A percentile compares a stretch with the other conserved stretches of the same genome.
Evolutionary conservation across 176 grass and related monocot species (phyloP).

Genomic region (Ananas comosus): DNA sequence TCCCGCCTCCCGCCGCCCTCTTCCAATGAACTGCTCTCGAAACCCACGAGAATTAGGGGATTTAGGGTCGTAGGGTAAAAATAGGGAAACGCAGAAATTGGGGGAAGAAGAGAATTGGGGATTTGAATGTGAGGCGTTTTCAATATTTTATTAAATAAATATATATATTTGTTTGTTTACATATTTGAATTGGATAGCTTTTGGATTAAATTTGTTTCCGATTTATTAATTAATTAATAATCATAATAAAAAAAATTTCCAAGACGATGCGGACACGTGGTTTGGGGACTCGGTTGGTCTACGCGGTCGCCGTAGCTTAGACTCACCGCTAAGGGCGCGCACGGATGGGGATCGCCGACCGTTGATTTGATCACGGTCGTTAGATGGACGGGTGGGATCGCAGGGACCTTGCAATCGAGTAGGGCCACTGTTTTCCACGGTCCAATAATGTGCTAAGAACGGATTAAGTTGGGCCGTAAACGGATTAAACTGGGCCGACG

Average conservation of each 20-base stretch:
- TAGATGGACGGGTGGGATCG: not conserved
- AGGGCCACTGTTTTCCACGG: no score
- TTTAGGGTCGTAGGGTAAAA: conserved; percentile 25
- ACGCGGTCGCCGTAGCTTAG: not conserved
- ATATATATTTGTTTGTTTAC: not conserved
- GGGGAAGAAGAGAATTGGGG: conserved; percentile 11
- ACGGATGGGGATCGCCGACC: not conserved
- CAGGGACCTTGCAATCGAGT: no score
- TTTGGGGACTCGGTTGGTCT: not conserved
- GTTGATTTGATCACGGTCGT: not conserved
- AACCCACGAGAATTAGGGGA: not conserved
- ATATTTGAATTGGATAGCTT: not conserved
- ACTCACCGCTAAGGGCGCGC: not conserved
- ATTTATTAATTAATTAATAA: no score
- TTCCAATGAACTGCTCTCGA: no score
- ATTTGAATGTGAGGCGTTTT: conserved; percentile 18
- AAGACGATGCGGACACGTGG: not conserved
- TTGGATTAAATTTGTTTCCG: not conserved
- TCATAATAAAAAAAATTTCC: no score
- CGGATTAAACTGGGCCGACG: no score
- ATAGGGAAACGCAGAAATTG: no score
- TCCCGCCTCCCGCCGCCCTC: no score
- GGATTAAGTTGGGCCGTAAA: no score
- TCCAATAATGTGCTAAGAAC: no score
- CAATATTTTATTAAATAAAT: not conserved